A percentile compares a stretch with the other conserved stretches of the same genome.
Conservation (phyloP, 495 filamentous ascomycete genomes). For the Cercophora sp. region DNA sequence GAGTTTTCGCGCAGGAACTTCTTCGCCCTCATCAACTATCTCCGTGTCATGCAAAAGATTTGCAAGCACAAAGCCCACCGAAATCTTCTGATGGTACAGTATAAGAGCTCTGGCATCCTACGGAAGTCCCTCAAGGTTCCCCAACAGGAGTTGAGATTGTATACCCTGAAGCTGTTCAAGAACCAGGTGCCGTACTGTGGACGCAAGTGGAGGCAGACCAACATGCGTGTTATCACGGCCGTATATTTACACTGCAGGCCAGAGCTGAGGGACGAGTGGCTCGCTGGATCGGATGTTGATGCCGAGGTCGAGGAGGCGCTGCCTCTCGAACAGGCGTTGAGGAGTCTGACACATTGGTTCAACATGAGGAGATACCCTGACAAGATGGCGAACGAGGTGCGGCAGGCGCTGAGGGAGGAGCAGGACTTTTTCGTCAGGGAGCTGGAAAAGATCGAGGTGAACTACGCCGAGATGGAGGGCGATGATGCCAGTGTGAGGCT, state of each 20-base stretch:
- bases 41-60: slow-evolving; percentile 95
- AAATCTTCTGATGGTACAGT: slow-evolving; percentile 86
- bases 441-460: slow-evolving; percentile 59
- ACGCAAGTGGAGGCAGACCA: slow-evolving; percentile 94
- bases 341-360: slow-evolving; percentile 88
- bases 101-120: slow-evolving; percentile 85
- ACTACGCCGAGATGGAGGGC: slow-evolving; percentile 36
- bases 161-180: slow-evolving; percentile 97
- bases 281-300: slow-evolving; percentile 85
- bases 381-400: slow-evolving; percentile 68
- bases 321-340: slow-evolving; percentile 82
- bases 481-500: slow-evolving; percentile 10
- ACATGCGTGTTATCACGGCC: slow-evolving; percentile 98
- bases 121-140: slow-evolving; percentile 87
- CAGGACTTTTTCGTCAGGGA: slow-evolving; percentile 88
- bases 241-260: slow-evolving; percentile 91
- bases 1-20: slow-evolving; percentile 91
- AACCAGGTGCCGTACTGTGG: slow-evolving; percentile 97
- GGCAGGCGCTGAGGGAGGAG: slow-evolving; percentile 65
- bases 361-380: slow-evolving; percentile 78
- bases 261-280: slow-evolving; percentile 92
- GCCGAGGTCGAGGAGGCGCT: slow-evolving; percentile 88
- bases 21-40: slow-evolving; percentile 86
- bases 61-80: slow-evolving; percentile 92
- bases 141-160: slow-evolving; percentile 79